Evolutionary conservation across 2,329 filamentous ascomycete genomes (phyloP), one percentile per base, ranked within the genome.

Genomic region (Lomentospora prolificans): DNA sequence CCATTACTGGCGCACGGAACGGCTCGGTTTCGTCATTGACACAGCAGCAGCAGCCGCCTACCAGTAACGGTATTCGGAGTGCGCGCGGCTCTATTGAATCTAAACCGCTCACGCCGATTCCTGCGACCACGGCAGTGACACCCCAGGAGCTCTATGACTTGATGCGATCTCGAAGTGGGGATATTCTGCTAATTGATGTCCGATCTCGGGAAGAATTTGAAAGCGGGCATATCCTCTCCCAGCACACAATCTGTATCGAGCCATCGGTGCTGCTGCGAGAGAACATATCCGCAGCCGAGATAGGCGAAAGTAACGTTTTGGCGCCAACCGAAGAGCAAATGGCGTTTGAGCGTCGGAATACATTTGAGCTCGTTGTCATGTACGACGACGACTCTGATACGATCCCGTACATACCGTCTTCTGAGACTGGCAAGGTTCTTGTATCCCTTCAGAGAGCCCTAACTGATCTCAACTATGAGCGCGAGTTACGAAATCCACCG

Each of bases 221-320:
- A 62, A 79, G 86, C 51, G 94, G 94, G 0, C 94, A 99, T 66
- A 90, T 99, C 60, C 87, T 87, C 73, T 84, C 87, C 4, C 85
- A 85, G 56, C 85, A 82, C 4, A 88, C 90, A 39, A 89, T 99
- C 48, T 99, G 94, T 68, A 81, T 99, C 58, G 94, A 99, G 64
- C 90, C 91, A 2, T 77, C 74, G 24, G 80, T 95, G 48, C 80
- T 86, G 8, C 69, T 90, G 51, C 81, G 88, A 55, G 80, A 85
- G 48, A 85, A 82, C 50, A 77, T 85, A 19, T 84, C 83, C 1
- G 81, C 80, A 2, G 75, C 77, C 19, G 73, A 85, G 22, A 78
- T 87, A 36, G 76, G 74, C 17, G 86, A 90, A 58, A 84, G 84
- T 58, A 76, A 91, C 62, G 76, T 90, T 2, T 69, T 94, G 4